Evolutionary conservation across 345 rosid species (phyloP), one percentile per base, ranked within the genome.

Genomic region (Pugionium dolabratum): DNA sequence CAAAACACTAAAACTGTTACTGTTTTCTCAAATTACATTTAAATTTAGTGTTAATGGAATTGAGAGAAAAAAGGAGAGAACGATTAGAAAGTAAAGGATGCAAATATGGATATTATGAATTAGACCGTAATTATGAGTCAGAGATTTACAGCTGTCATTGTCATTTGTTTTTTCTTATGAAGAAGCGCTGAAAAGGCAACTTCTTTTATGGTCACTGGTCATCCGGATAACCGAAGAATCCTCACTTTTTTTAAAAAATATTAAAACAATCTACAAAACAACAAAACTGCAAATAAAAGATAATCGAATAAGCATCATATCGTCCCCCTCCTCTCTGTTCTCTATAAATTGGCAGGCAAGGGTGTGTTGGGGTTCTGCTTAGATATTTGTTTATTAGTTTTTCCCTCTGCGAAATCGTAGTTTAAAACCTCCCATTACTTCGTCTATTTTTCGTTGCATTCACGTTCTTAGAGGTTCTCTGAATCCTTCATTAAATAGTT

Each of bases 271-370:
- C 11, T 44, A 53, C 56, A 63, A 64, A 72, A 58, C 40, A 64
- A 64, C 70, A 51, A 72, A 64, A 58, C 9, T 28, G 2, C 1
- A 30, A 31, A 44, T 40, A 26, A 48, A 11, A 4, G 18, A 37
- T 2, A 51, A 64, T 29, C 7, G 9, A 40, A 37, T 48, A 53
- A 53, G 67, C 68, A 74, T 60, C 59, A 74, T 68, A 67, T 54
- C 73, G 55, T 67, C 64, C 65, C 62, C 78, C 55, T 67, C 64
- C 65, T 67, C 78, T 74, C 78, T 74, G 54, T 40, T 68, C 73
- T 74, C 64, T 74, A 74, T 74, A 74, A 74, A 67, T 74, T 74
- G 53, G 64, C 78, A 67, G 78, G 55, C 78, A 74, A 66, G 62
- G 33, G 9, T 56, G 57, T 45, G 33, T 59, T 66, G 40, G 7